Base-by-base conservation (phyloP, 2,329 filamentous ascomycete genomes). In the Fusarium brevicatenulatum region DNA sequence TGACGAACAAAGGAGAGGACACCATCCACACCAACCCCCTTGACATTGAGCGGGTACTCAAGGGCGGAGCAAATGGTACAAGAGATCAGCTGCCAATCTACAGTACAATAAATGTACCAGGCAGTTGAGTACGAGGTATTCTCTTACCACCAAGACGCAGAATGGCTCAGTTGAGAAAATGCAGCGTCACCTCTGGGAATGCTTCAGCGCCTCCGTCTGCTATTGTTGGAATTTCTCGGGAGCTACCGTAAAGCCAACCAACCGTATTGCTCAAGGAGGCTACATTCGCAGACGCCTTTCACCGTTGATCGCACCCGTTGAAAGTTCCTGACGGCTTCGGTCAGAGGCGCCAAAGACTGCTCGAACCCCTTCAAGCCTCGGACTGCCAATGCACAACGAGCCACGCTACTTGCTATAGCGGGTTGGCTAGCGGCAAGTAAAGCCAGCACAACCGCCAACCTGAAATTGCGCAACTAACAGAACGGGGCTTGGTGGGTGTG, bases 391-490 rank as follows among this genome's bases (percentile, higher is more conserved):
- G 40, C 63, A 42, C 68, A 70, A 59, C 66, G 37, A 58, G 42
- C 54, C 52, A 50, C 44, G 59, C 47, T 71, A 65, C 54, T 66
- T 52, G 47, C 50, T 56, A 59, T 61, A 44, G 70, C 72, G 69
- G 56, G 62, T 36, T 49, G 30, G 21, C 66, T 52, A 69, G 70
- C 42, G 67, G 52, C 58, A 59, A 52, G 52, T 55, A 60, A 40
- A 52, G 49, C 54, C 66, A 70, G 57, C 49, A 44, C 54, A 61
- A 62, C 57, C 60, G 57, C 65, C 57, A 62, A 67, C 67, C 70
- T 68, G 76, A 77, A 77, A 77, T 77, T 77, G 68, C 76, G 61
- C 68, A 69, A 58, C 50, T 46, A 70, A 58, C 50, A 54, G 60
- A 73, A 71, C 63, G 58, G 63, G 66, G 62, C 19, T 58, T 68